These are phyloP conservation scores for Microdochium trichocladiopsis DNA, from an alignment of 2,329 filamentous ascomycete species.

Conservation along the genomic window DNA sequence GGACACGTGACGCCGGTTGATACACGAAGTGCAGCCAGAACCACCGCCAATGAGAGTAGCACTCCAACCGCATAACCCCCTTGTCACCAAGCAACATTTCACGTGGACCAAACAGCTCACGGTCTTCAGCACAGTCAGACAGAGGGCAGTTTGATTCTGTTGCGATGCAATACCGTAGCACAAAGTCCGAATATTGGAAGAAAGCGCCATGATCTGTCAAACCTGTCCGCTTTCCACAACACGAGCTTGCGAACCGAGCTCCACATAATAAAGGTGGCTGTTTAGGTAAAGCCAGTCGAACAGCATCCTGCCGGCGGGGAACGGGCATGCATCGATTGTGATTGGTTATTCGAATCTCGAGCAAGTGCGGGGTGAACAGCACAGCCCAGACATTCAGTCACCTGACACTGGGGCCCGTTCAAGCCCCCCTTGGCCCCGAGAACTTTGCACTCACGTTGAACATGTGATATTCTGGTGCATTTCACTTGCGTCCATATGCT, in stretches of 20 bases:
- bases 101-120: too few species aligned
- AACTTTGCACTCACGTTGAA: not conserved
- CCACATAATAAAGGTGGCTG: not conserved
- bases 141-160: too few species aligned
- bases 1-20: not conserved
- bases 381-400: too few species aligned
- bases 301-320: too few species aligned
- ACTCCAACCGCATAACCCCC: too few species aligned
- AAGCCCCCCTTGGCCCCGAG: not conserved
- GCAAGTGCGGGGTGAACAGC: not conserved
- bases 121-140: too few species aligned
- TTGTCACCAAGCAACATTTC: too few species aligned
- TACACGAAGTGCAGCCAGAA: too few species aligned
- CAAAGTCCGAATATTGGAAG: not conserved
- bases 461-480: not conserved
- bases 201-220: not conserved
- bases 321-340: not conserved
- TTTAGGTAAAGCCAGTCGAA: too few species aligned
- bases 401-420: not conserved
- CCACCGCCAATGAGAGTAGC: too few species aligned
- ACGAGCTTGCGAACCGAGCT: not conserved
- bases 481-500: not conserved
- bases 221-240: not conserved
- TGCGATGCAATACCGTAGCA: too few species aligned
- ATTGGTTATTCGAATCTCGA: not conserved